phyloP scores from a whole-genome alignment of 306 rosid species.

The Lagenaria siceraria region DNA sequence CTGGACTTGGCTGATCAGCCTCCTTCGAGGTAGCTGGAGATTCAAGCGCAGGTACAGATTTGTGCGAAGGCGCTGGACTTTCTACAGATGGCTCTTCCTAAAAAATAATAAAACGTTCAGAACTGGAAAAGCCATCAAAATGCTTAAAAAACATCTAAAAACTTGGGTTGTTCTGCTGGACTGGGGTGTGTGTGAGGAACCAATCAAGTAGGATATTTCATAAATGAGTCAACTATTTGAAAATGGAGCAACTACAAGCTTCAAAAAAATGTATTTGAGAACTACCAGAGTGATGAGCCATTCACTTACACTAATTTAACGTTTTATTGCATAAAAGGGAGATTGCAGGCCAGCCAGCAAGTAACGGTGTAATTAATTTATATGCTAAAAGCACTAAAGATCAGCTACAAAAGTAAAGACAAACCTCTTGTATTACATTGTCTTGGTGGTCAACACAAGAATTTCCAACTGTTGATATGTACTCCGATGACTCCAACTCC shows the following conservation, averaged over 20 bases:
- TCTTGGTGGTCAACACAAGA: conserved; percentile 18
- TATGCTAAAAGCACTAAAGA: not conserved
- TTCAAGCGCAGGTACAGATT: conserved; percentile 30
- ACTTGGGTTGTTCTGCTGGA: no score
- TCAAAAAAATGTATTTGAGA: not conserved
- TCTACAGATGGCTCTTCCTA: conserved; percentile 48
- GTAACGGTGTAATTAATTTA: not conserved
- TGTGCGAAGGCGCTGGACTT: conserved; percentile 20
- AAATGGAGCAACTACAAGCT: not conserved
- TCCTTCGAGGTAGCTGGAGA: conserved; percentile 57
- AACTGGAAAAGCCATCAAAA: not conserved
- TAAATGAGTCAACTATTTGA: not conserved
- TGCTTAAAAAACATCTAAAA: not conserved
- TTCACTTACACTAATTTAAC: not conserved
- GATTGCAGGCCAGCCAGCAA: not conserved
- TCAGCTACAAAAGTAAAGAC: conserved; percentile 16
- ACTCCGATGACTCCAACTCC: conserved; percentile 29
- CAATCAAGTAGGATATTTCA: not conserved
- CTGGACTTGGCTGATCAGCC: conserved; percentile 93
- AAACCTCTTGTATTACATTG: conserved; percentile 39
- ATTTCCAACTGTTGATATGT: conserved; percentile 8
- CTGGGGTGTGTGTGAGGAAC: no score
- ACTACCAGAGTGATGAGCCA: not conserved
- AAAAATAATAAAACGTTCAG: conserved; percentile 25
- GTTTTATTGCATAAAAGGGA: not conserved